Percentiles rank a stretch among this genome's conserved stretches.
phyloP scores from a whole-genome alignment of 805 yeast species.

The Zygosaccharomyces kombuchaensis region DNA sequence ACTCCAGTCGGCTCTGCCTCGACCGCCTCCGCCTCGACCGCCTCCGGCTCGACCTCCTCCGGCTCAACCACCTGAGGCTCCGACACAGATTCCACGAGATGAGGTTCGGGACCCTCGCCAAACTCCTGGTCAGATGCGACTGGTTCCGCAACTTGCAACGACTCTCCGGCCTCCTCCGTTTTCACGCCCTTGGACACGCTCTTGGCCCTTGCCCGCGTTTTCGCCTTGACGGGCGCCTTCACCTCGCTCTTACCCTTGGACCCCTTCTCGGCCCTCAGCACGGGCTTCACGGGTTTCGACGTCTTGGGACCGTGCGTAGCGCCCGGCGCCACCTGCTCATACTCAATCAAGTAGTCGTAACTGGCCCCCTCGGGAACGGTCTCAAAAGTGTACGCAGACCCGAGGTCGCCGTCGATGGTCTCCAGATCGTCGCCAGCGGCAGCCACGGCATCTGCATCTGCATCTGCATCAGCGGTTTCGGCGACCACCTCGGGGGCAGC shows the following conservation, averaged over 20 bases:
- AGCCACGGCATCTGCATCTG: not conserved
- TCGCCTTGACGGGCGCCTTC: conserved; percentile 4
- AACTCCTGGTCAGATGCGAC: not conserved
- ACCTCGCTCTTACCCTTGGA: not conserved
- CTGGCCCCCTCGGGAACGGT: conserved; percentile 5
- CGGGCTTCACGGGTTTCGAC: conserved; percentile 1
- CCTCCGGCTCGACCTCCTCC: too few relatives aligned
- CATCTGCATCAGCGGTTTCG: not conserved
- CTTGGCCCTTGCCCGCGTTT: not conserved
- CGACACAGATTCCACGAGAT: too few relatives aligned
- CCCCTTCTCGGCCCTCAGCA: conserved; percentile 6
- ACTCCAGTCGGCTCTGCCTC: not conserved
- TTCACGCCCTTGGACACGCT: conserved; percentile 1
- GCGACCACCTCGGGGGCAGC: not conserved
- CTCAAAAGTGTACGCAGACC: conserved; percentile 2
- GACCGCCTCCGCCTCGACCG: not conserved
- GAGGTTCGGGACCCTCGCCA: too few relatives aligned
- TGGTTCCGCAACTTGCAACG: too few relatives aligned
- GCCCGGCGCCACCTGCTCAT: conserved; percentile 1
- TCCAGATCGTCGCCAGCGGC: not conserved
- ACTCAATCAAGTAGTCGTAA: conserved; percentile 3
- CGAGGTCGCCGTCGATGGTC: conserved; percentile 2
- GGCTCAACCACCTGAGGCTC: too few relatives aligned
- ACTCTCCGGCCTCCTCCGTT: conserved; percentile 4
- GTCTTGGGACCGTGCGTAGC: not conserved